Conservation (phyloP, 768 basidiomycete genomes). For the Leccinum barrowsii region DNA sequence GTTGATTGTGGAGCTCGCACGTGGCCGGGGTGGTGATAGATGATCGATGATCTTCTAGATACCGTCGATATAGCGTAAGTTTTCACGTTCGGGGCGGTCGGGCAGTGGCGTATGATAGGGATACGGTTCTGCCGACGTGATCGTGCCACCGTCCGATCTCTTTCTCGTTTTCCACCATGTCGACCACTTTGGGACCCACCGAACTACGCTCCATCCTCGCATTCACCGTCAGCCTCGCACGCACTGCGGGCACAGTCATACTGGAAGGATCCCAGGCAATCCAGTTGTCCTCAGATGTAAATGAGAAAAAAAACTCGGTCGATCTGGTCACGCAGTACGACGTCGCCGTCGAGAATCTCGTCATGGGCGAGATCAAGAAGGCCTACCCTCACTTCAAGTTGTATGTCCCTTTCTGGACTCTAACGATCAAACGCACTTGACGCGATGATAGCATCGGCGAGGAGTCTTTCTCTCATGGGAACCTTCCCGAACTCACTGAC, state of each 20-base stretch:
- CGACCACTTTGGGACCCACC: slow-evolving; percentile 28
- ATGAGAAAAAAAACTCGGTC: slow-evolving; percentile 90
- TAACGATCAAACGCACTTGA: not conserved
- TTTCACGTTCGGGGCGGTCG: slow-evolving; percentile 8
- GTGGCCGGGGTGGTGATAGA: not conserved
- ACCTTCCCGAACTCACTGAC: slow-evolving; percentile 67
- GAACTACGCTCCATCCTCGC: slow-evolving; percentile 61
- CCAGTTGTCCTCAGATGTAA: slow-evolving; percentile 52
- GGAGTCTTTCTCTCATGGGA: slow-evolving; percentile 83
- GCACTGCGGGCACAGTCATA: slow-evolving; percentile 71
- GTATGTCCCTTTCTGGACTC: slow-evolving; percentile 45
- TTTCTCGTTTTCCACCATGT: slow-evolving; percentile 26
- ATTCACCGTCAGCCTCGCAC: slow-evolving; percentile 71
- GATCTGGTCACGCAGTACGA: slow-evolving; percentile 96
- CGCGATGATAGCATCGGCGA: slow-evolving; percentile 73
- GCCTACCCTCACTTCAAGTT: slow-evolving; percentile 79
- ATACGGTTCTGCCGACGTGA: not conserved
- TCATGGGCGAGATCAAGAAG: slow-evolving; percentile 60
- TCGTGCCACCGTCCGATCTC: not conserved
- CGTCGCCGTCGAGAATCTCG: slow-evolving; percentile 83
- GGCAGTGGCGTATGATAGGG: not conserved
- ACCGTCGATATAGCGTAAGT: not conserved
- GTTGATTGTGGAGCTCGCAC: not conserved
- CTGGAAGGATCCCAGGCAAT: slow-evolving; percentile 76
- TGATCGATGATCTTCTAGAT: not conserved